Conservation (phyloP, 2,329 filamentous ascomycete species). For the Sporothrix protearum region DNA sequence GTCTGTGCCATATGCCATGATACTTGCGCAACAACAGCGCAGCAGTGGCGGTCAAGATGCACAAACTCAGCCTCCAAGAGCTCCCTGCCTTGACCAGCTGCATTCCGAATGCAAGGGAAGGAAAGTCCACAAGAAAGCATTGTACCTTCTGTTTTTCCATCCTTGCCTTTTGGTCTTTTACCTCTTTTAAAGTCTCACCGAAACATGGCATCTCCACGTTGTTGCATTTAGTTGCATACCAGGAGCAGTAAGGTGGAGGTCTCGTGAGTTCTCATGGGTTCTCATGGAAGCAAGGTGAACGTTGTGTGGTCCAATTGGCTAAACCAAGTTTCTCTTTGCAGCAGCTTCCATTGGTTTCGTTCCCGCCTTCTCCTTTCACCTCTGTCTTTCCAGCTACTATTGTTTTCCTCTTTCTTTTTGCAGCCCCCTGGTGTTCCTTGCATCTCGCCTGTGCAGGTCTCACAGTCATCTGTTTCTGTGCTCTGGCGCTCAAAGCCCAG, state of each 20-base stretch:
- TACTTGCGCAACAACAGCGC: neutral
- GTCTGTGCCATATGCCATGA: neutral
- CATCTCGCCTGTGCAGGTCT: conserved; percentile 17
- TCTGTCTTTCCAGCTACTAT: neutral
- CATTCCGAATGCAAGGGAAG: neutral
- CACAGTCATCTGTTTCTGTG: conserved; percentile 5
- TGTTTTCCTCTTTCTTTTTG: neutral
- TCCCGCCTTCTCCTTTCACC: neutral
- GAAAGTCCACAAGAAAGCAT: neutral
- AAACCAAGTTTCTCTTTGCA: neutral
- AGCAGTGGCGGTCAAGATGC: conserved; percentile 10
- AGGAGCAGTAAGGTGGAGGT: neutral
- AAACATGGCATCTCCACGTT: conserved; percentile 1
- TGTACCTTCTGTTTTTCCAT: neutral
- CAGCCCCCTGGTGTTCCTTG: neutral
- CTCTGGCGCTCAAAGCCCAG: neutral
- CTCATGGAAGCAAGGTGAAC: neutral
- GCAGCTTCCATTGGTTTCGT: neutral
- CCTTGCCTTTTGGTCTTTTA: neutral
- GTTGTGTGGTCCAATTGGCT: neutral
- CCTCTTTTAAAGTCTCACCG: neutral
- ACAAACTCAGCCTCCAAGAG: neutral
- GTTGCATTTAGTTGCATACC: neutral
- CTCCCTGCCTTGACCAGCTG: neutral
- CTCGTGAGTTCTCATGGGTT: too few relatives aligned